A percentile compares a stretch with the other conserved stretches of the same genome.
These are phyloP conservation scores for Monosiga brevicollis DNA, from an alignment of 78 protist genomes.

Conservation along the genomic window DNA sequence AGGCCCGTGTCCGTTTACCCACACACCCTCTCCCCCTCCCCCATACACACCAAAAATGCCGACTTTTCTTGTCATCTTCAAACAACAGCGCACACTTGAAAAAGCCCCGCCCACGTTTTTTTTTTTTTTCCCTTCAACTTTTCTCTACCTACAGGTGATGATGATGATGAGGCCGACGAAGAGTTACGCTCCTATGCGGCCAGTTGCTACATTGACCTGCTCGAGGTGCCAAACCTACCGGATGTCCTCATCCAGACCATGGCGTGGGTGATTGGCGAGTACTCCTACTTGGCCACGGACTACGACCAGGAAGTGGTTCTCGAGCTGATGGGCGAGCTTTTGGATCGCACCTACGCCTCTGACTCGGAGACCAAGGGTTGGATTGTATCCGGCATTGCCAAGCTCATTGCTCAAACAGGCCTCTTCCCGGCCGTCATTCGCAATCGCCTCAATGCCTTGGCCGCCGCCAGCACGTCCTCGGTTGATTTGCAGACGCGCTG, in stretches of 20 bases:
- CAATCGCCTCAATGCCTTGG: neutral
- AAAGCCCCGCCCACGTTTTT: too few relatives aligned
- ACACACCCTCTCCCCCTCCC: too few relatives aligned
- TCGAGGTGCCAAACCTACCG: constrained; percentile 6
- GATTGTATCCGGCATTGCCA: constrained; percentile 30
- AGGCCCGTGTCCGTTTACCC: too few relatives aligned
- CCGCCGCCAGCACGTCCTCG: neutral
- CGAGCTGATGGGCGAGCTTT: constrained; percentile 3
- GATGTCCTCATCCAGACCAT: constrained; percentile 10
- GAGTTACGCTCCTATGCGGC: constrained; percentile 37
- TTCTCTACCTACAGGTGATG: too few relatives aligned
- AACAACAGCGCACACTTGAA: too few relatives aligned
- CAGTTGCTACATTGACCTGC: constrained; percentile 3
- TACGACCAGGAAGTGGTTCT: neutral
- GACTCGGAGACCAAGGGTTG: neutral
- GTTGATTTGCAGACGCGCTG: constrained; percentile 31
- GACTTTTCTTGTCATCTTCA: too few relatives aligned
- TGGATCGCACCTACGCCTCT: neutral
- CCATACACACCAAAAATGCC: too few relatives aligned
- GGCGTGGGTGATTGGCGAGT: constrained; percentile 69
- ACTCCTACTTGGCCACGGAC: constrained; percentile 32
- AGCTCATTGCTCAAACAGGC: constrained; percentile 33
- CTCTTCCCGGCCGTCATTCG: neutral
- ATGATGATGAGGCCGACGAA: constrained; percentile 36
- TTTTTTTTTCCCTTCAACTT: too few relatives aligned